phyloP scores from a whole-genome alignment of 176 grass and related monocot genomes.

The Cymbopogon citratus region DNA sequence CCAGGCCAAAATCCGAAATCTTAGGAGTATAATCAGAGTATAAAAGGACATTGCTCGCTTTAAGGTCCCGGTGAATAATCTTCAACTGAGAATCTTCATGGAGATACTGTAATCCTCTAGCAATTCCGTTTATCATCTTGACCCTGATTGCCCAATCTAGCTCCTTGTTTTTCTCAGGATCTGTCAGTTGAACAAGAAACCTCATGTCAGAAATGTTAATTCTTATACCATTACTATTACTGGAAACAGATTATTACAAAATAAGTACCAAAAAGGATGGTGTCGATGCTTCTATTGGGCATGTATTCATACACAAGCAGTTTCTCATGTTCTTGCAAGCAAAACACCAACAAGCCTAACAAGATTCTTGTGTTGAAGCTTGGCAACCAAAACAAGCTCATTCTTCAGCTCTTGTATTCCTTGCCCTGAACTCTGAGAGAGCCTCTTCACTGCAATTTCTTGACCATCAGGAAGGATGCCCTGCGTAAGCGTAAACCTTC shows the following conservation, averaged over 20 bases:
- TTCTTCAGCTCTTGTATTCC: conserved; percentile 40
- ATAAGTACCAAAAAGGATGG: conserved; percentile 28
- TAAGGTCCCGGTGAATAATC: conserved; percentile 44
- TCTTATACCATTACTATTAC: background rate
- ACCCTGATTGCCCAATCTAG: conserved; percentile 40
- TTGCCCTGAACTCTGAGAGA: conserved; percentile 26
- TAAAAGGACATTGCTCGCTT: conserved; percentile 29
- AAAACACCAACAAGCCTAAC: conserved; percentile 43
- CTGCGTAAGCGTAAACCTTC: conserved; percentile 8
- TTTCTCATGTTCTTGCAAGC: conserved; percentile 41
- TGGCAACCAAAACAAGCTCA: conserved; percentile 42
- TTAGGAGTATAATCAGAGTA: conserved; percentile 52
- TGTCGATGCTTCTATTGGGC: conserved; percentile 46
- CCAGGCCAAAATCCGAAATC: conserved; percentile 65
- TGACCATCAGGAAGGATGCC: conserved; percentile 29
- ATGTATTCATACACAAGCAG: conserved; percentile 51
- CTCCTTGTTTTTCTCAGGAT: conserved; percentile 22
- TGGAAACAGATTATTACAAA: background rate
- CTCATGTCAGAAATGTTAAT: background rate
- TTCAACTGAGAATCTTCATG: conserved; percentile 59
- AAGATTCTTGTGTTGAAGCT: conserved; percentile 46
- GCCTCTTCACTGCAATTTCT: conserved; percentile 44
- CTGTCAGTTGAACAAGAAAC: conserved; percentile 20
- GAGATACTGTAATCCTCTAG: conserved; percentile 51
- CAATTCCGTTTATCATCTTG: conserved; percentile 39